Base-by-base conservation (phyloP, 345 rosid genomes). In the Acer negundo region DNA sequence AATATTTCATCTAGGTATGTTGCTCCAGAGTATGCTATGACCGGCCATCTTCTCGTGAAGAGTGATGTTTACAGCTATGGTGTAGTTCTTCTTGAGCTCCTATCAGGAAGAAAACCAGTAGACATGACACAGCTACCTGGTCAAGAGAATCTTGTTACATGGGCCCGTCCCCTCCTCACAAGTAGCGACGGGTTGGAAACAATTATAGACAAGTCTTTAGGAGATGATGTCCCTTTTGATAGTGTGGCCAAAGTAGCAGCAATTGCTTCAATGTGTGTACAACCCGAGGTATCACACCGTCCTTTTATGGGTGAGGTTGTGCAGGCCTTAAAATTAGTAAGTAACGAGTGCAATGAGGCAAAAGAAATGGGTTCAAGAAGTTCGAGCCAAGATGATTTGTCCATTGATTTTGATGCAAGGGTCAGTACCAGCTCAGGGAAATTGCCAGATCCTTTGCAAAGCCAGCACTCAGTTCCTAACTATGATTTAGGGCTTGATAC, bases 11-110 rank as follows among this genome's bases (percentile, higher is more conserved):
- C 80, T 84, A 95, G 99, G 77, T 94, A 96, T 78, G 97, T 94
- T 24, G 99, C 99, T 8, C 98, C 99, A 0, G 98, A 96, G 82
- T 96, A 96, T 70, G 99, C 99, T n/a, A 92, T 96, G 98, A 94
- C 98, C 0, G 99, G 98, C 8, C 99, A 96, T 86, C 97, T 96
- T 73, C 90, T 93, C 6, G 99, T 94, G 74, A 96, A 93, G 85
- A 96, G 99, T n/a, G 99, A 96, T 62, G 99, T 96, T 49, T 96
- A 94, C 76, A 96, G 99, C 79, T 96, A 93, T n/a, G 99, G 99
- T 62, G 99, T 96, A 1, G 99, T 96, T 76, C 92, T 96, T 75
- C 93, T 96, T 2, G 99, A 96, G 92, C 97, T 96, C 70, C 86
- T 96, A 55, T 85, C 92, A 0, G 98, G 99, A 31, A 82, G 93